Evolutionary conservation across 83 land plant species (phyloP).

Genomic region (Diphasiastrum complanatum): DNA sequence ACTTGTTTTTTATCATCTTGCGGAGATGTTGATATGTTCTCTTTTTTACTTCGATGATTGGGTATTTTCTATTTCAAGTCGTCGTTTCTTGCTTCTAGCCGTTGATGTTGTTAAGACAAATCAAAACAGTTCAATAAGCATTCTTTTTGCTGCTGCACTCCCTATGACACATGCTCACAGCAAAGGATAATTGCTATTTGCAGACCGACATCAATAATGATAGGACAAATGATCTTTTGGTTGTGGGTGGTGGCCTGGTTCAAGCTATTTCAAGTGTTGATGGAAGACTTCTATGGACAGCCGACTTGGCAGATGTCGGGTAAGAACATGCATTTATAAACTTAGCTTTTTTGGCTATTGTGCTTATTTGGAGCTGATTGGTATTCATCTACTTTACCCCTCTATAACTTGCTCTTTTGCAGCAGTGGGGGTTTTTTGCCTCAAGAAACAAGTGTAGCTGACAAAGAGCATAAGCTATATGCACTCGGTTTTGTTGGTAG

Average conservation of each 20-base stretch:
- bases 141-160: slow-evolving; percentile 10
- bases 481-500: slow-evolving; percentile 54
- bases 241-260: slow-evolving; percentile 45
- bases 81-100: no score
- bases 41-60: no score
- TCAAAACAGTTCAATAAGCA: no score
- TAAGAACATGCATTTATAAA: background rate
- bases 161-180: slow-evolving; percentile 4
- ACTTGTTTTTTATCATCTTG: no score
- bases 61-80: no score
- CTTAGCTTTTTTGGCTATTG: background rate
- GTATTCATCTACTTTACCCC: no score
- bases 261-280: slow-evolving; percentile 82
- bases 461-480: slow-evolving; percentile 38
- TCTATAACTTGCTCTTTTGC: no score
- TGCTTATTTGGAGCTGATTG: background rate
- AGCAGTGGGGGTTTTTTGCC: slow-evolving; percentile 34
- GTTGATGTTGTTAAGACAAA: no score
- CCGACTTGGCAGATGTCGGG: slow-evolving; percentile 41
- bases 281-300: slow-evolving; percentile 72
- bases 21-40: no score
- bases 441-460: slow-evolving; percentile 24
- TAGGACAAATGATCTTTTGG: slow-evolving; percentile 45
- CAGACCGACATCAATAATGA: slow-evolving; percentile 45
- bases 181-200: background rate